phyloP scores from a whole-genome alignment of 768 basidiomycete genomes.

The Agrocybe praecox region DNA sequence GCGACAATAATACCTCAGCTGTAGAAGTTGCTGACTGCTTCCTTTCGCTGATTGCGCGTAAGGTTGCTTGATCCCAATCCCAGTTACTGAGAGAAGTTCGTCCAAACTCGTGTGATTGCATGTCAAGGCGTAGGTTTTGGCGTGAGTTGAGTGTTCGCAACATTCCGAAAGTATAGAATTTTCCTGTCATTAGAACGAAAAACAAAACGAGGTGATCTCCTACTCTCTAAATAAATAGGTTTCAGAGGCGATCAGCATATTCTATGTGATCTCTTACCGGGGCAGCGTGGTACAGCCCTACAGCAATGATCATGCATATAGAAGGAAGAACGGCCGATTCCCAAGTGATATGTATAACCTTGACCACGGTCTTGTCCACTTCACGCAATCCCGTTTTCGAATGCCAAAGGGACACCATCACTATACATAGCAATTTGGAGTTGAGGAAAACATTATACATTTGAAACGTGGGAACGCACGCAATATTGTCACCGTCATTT shows the following conservation, averaged over 20 bases:
- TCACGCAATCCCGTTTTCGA: slow-evolving; percentile 35
- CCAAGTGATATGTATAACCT: slow-evolving; percentile 43
- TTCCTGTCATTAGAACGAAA: slow-evolving; percentile 52
- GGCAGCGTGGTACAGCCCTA: slow-evolving; percentile 35
- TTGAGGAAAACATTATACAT: neutral
- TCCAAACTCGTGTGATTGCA: slow-evolving; percentile 43
- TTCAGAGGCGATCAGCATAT: neutral
- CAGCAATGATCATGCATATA: slow-evolving; percentile 36
- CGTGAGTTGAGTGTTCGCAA: slow-evolving; percentile 41
- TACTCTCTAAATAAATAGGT: slow-evolving; percentile 21
- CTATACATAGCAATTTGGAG: slow-evolving; percentile 22
- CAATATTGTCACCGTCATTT: slow-evolving; percentile 39
- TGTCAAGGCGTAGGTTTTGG: slow-evolving; percentile 31
- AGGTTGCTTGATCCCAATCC: slow-evolving; percentile 20
- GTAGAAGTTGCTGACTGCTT: slow-evolving; percentile 2
- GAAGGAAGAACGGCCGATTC: slow-evolving; percentile 34
- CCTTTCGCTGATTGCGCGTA: slow-evolving; percentile 1
- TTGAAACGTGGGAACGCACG: slow-evolving; percentile 24
- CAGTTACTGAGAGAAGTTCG: slow-evolving; percentile 41
- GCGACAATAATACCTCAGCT: neutral
- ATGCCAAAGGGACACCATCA: slow-evolving; percentile 42
- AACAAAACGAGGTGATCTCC: slow-evolving; percentile 45
- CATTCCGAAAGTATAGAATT: slow-evolving; percentile 46
- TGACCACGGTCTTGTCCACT: slow-evolving; percentile 39
- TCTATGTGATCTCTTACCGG: slow-evolving; percentile 28